Evolutionary conservation across 108 stramenopile genomes (phyloP).

Genomic region (Discostella pseudostelligera): DNA sequence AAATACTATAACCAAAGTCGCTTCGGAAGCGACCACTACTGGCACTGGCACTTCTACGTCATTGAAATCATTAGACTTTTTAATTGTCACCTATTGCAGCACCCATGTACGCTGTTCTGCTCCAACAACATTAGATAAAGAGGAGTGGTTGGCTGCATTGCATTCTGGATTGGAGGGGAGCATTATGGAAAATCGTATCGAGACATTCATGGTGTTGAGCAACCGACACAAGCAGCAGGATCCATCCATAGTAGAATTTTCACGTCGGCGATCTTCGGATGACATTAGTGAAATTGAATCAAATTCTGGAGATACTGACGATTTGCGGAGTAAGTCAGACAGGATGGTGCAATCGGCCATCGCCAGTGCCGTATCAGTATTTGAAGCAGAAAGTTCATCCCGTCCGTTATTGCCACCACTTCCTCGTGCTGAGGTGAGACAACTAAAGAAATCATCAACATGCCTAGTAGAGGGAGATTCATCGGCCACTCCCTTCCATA

Average conservation of each 20-base stretch:
- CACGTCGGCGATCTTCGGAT: not conserved
- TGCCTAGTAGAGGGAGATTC: conserved; percentile 5
- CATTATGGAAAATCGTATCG: conserved; percentile 32
- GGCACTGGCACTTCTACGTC: conserved; percentile 32
- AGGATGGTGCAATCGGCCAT: conserved; percentile 35
- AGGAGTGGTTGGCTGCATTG: conserved; percentile 74
- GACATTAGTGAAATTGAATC: not conserved
- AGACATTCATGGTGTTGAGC: conserved; percentile 34
- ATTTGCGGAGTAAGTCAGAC: conserved; percentile 14
- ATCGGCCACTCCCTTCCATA: not conserved
- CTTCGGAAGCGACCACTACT: conserved; percentile 33
- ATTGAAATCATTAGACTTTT: conserved; percentile 37
- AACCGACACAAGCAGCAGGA: not conserved
- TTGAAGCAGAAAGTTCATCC: conserved; percentile 24
- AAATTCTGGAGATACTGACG: not conserved
- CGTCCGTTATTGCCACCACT: conserved; percentile 32
- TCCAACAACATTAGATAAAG: conserved; percentile 58
- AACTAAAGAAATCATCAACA: conserved; percentile 8
- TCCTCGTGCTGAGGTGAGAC: conserved; percentile 20
- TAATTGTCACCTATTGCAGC: conserved; percentile 71
- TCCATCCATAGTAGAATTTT: not conserved
- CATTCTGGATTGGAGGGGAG: conserved; percentile 71
- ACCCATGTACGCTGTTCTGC: conserved; percentile 72
- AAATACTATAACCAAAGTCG: not conserved
- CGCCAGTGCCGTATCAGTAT: conserved; percentile 12